These are phyloP conservation scores for Neurospora tetraspora DNA, from an alignment of 495 filamentous ascomycete species.

Conservation along the genomic window DNA sequence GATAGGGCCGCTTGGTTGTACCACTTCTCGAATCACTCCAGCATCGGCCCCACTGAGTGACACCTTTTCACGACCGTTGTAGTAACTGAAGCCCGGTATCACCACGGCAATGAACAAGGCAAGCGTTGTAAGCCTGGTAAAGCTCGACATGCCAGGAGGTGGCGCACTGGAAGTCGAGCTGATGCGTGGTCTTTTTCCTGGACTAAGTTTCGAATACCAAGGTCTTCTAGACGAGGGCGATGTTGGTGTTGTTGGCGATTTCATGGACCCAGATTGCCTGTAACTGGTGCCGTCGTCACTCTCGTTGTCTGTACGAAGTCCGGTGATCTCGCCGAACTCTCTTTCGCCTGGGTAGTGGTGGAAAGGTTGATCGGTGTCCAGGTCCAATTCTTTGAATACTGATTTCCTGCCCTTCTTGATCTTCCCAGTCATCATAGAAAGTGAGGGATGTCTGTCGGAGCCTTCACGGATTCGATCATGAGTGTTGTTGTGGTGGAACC, in stretches of 20 bases:
- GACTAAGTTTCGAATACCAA: slow-evolving; percentile 30
- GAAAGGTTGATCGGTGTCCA: slow-evolving; percentile 25
- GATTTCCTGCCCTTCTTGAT: slow-evolving; percentile 30
- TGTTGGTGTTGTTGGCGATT: slow-evolving; percentile 9
- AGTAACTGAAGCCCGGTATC: slow-evolving; percentile 36
- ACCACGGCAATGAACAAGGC: slow-evolving; percentile 44
- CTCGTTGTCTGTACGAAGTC: slow-evolving; percentile 3
- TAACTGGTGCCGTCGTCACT: slow-evolving; percentile 1
- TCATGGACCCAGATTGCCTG: not conserved
- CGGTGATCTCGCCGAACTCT: slow-evolving; percentile 17
- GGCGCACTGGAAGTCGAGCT: slow-evolving; percentile 30
- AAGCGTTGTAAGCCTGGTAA: slow-evolving; percentile 37
- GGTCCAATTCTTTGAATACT: slow-evolving; percentile 37
- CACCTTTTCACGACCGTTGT: slow-evolving; percentile 24
- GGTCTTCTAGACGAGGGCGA: slow-evolving; percentile 8
- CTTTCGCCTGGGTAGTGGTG: slow-evolving; percentile 12
- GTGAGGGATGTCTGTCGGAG: slow-evolving; percentile 18
- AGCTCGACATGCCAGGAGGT: slow-evolving; percentile 26
- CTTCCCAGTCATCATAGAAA: slow-evolving; percentile 27
- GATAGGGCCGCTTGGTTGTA: slow-evolving; percentile 12
- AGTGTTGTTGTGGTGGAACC: slow-evolving; percentile 36
- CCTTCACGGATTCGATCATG: slow-evolving; percentile 36
- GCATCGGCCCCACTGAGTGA: slow-evolving; percentile 34
- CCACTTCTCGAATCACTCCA: slow-evolving; percentile 27
- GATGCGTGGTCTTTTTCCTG: slow-evolving; percentile 30